Evolutionary conservation across 352 stramenopile species (phyloP), one percentile per base, ranked within the genome.

Genomic region (Pilasporangium apinafurcum): DNA sequence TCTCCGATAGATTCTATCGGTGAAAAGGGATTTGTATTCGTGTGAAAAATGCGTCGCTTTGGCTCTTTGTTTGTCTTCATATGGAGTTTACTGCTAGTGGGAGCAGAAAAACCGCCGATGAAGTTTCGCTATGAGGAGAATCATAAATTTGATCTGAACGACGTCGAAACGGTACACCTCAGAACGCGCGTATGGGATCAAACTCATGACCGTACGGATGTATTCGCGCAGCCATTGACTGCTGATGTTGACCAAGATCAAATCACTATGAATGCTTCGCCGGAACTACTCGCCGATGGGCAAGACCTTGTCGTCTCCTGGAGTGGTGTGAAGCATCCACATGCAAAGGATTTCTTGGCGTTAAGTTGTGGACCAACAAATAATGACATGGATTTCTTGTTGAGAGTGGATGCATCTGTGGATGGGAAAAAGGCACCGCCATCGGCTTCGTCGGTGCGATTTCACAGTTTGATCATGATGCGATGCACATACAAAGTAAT

Each of bases 221-320:
- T 1, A 22, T 30, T 1, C 25, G 43, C 29, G 17, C 45, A 14
- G 18, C 43, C 17, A 52, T 26, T 7, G 36, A 58, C 42, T 52
- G 50, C 42, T 37, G 50, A 2, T 34, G 29, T 34, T 10, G 29
- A 34, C 29, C 29, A n/a, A 34, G 10, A 34, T 14, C 29, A n/a
- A 34, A 34, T n/a, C 29, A 34, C 36, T 41, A 32, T 88, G 24
- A 70, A 47, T 31, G 73, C 73, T 5, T 71, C 44, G 13, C 75
- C 77, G 4, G 26, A 63, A 16, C 49, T 65, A n/a, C 24, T 92
- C 16, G 58, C 54, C 13, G 65, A 87, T 36, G 80, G 77, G 4
- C 69, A 81, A 42, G 80, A 92, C 41, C 59, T 92, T 28, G 73
- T 92, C 21, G 58, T 92, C 21, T 70, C 58, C 18, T 92, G 77